Base-by-base conservation (phyloP, 2,329 filamentous ascomycete species). In the Pseudovirgaria hyperparasitica region DNA sequence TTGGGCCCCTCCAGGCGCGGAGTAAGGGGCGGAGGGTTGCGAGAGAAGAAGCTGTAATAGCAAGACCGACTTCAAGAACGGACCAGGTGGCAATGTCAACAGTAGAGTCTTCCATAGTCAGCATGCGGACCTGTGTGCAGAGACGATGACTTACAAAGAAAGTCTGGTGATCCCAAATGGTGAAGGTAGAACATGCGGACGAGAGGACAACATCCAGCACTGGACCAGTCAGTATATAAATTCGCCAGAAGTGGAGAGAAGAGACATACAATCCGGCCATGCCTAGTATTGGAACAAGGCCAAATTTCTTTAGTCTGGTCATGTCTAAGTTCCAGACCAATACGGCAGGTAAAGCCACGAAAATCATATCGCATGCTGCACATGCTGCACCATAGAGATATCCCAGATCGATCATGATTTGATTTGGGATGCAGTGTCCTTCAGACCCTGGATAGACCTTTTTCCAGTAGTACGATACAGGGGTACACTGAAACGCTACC, bases 261-360 rank as follows among this genome's bases (percentile, higher is more conserved):
- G n/a, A n/a, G 13, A 45, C 52, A 41, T 46, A 67, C 63, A 69
- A 41, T 31, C 65, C 55, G 9, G 58, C 66, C 46, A 70, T 58
- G 22, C 60, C 54, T 3, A 71, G 42, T 24, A 72, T 55, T 3
- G 57, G 37, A 4, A 55, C 57, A 16, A 70, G 51, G 10, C 57
- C 48, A 5, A 58, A 27, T 37, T 67, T 69, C 4, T 58, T 63
- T 19, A 53, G 50, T 20, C 42, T 43, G 22, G 58, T 60, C 47
- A 70, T 63, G 31, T 62, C 56, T 19, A 69, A 49, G 12, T 58
- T 47, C 60, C 63, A 67, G 0, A 71, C 48, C 20, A 71, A 56
- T 8, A 57, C 55, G 5, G 67, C 52, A 1, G 67, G 67, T 4
- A 71, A 41, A 3, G 65, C 39, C 2, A 59, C 65, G 9, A 69